phyloP scores from a whole-genome alignment of 2,329 filamentous ascomycete species.

The Arthroderma sp. region DNA sequence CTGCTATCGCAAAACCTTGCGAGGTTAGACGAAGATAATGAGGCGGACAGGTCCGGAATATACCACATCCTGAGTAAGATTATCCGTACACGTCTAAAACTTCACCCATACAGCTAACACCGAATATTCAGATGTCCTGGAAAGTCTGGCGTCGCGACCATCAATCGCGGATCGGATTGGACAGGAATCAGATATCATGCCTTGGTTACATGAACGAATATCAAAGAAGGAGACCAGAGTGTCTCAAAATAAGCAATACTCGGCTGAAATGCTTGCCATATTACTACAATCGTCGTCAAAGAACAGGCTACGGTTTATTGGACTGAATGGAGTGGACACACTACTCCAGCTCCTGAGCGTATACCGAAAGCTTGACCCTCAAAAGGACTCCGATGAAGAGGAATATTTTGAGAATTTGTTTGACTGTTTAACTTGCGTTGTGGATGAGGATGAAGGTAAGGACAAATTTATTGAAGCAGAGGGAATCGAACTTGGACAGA shows the following conservation, averaged over 20 bases:
- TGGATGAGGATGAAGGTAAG: constrained; percentile 65
- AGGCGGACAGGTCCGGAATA: constrained; percentile 68
- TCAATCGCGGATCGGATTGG: constrained; percentile 60
- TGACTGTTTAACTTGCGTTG: constrained; percentile 68
- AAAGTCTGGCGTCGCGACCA: constrained; percentile 67
- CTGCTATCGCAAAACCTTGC: constrained; percentile 48
- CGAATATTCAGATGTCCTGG: constrained; percentile 50
- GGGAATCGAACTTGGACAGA: constrained; percentile 77
- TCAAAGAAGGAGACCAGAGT: constrained; percentile 56
- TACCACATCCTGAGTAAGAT: constrained; percentile 60
- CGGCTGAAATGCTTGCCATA: constrained; percentile 83
- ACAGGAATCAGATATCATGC: constrained; percentile 53
- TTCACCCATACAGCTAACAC: neutral
- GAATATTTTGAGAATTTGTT: constrained; percentile 94
- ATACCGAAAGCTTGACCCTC: constrained; percentile 77
- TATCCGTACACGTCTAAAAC: neutral
- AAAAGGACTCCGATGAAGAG: constrained; percentile 76
- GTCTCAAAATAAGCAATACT: constrained; percentile 88
- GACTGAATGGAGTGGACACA: constrained; percentile 60
- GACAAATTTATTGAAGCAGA: constrained; percentile 75
- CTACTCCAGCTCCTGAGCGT: constrained; percentile 71
- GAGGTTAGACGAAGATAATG: constrained; percentile 60
- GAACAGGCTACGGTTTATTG: constrained; percentile 52
- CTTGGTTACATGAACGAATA: constrained; percentile 67
- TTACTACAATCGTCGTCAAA: constrained; percentile 61